Evolutionary conservation across 306 rosid genomes (phyloP).

Genomic region (Casuarina cunninghamiana): DNA sequence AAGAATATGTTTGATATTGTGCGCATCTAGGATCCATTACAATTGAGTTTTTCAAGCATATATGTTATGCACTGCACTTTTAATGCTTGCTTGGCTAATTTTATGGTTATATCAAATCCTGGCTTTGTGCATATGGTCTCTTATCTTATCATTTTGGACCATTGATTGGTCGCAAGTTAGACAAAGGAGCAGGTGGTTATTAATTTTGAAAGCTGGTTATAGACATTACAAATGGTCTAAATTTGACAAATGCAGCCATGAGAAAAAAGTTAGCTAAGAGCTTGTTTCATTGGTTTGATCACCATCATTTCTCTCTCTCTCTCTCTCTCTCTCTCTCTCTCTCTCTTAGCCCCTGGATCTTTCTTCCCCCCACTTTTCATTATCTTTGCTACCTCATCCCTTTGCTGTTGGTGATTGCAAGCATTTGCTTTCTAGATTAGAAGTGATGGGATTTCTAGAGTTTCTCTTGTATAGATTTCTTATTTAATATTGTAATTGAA

Average conservation of each 20-base stretch:
- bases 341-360: neutral
- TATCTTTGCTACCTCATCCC: neutral
- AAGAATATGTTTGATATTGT: neutral
- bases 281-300: neutral
- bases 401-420: neutral
- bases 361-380: neutral
- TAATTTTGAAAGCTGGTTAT: neutral
- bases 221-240: neutral
- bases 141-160: neutral
- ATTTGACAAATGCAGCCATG: neutral
- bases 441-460: neutral
- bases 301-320: neutral
- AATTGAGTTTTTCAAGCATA: neutral
- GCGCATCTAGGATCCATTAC: neutral
- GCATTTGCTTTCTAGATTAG: neutral
- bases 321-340: neutral
- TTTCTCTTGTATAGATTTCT: neutral
- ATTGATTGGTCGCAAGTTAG: neutral
- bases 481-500: neutral
- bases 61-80: neutral
- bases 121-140: neutral
- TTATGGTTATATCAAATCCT: conserved; percentile 1
- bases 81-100: neutral
- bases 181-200: neutral
- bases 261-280: neutral